Base-by-base conservation (phyloP, 177 flowering plant species). In the Telopea speciosissima region DNA sequence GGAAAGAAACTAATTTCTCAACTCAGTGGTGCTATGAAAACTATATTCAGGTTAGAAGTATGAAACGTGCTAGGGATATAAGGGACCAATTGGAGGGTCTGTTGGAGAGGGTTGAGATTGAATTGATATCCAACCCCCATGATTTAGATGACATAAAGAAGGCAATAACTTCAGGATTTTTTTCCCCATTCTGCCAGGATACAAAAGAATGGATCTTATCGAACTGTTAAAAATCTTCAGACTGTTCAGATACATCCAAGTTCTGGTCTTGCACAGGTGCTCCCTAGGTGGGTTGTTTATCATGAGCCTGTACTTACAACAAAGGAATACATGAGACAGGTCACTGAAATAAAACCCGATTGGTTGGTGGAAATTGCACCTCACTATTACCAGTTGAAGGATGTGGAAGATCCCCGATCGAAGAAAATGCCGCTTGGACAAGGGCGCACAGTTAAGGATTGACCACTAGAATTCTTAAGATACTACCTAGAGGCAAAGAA, bases 361-460 rank as follows among this genome's bases (percentile, higher is more conserved):
- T 95, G 99, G 99, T 70, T 95, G 83, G 88, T 91, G 45, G 97
- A 95, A 66, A 90, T 92, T 65, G 96, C 97, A 21, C 97, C 97
- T 1, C 97, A 91, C 69, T 95, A 83, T 70, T 93, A 95, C 79
- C 93, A 92, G 76, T 25, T 86, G 75, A 95, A 92, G 81, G 97
- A 95, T 70, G 93, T 92, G 61, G 96, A 95, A 85, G 99, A 92
- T 75, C 3, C n/a, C n/a, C n/a, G n/a, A n/a, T n/a, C n/a, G n/a
- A n/a, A n/a, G n/a, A n/a, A n/a, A n/a, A n/a, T n/a, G n/a, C n/a
- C n/a, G n/a, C n/a, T n/a, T n/a, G n/a, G n/a, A n/a, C n/a, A n/a
- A n/a, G n/a, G n/a, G n/a, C n/a, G n/a, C n/a, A n/a, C n/a, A n/a
- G n/a, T n/a, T n/a, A n/a, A n/a, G n/a, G n/a, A n/a, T n/a, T n/a